Base-by-base conservation (phyloP, 2,329 filamentous ascomycete species). In the Fusarium marasasianum region DNA sequence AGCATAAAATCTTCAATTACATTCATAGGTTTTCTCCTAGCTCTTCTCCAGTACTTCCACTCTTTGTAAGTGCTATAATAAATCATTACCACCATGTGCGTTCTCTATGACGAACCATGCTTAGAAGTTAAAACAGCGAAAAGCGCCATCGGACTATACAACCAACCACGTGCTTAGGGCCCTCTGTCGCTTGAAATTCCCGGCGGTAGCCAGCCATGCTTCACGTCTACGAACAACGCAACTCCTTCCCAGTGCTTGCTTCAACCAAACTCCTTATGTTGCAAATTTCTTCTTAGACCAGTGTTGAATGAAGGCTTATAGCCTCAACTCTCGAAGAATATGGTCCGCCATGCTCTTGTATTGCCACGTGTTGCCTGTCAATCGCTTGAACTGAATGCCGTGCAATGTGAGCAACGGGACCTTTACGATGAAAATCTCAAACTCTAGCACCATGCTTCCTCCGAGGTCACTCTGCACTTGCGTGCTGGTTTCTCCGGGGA, bases 271-370 rank as follows among this genome's bases (percentile, higher is more conserved):
- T 69, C 59, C 69, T 54, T 54, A 43, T 56, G 47, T 50, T 50
- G 45, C 55, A 66, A 48, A 50, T 53, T 20, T 53, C 29, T 60
- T 54, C 45, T 41, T 55, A 43, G 40, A 35, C 35, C 58, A 72
- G 38, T 29, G 48, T 35, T 44, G 47, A 24, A n/a, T 85, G 84
- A 98, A 72, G 98, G 88, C 80, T 86, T 84, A 98, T 72, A 98
- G 88, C 80, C 91, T 91, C 76, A 99, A 85, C 81, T 96, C 95
- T 80, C 93, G 91, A 76, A 99, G 86, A 78, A 99, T 98, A 78
- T 95, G 95, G 83, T 98, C 95, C 41, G 96, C 96, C 95, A 98
- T 97, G 80, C 94, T 96, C 86, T 98, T 98, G 85, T 97, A 99
- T 83, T 98, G 95, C 95, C 96, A 98, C 66, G 96, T 98, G 68